Evolutionary conservation across 2,329 filamentous ascomycete species (phyloP), one percentile per base, ranked within the genome.

Genomic region (Aspergillus candidus): DNA sequence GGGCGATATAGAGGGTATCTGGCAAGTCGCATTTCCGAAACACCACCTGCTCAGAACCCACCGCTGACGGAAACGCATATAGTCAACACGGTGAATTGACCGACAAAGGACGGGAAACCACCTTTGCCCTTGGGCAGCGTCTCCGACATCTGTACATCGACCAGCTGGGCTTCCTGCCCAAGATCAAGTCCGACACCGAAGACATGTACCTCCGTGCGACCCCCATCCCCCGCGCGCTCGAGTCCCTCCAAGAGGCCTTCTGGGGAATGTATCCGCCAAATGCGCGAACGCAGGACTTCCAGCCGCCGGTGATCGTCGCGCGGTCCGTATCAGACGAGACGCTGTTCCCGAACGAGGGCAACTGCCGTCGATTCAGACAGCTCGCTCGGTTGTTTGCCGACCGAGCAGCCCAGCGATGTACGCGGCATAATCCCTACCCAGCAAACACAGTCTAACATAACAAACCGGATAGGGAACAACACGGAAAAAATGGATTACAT

Each of bases 401-500:
- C 58, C 76, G 84, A 34, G 77, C 86, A 5, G 84, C 85, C 7
- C 75, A 80, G 32, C 76, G 79, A 58, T 90, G 86, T 72, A 63
- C 48, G 53, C 18, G 30, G 17, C 7, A 11, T 27, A 10, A 11
- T 4, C n/a, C 11, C n/a, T 18, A 11, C 17, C 12, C 14, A 15
- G 29, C 34, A 4, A 32, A 35, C 22, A 11, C 17, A n/a, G 11
- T 14, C 2, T 34, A 15, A 33, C 43, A 34, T n/a, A 5, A 27
- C 17, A 38, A 39, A 13, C 8, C 5, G 10, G 34, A 14, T 44
- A 71, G 68, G 68, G 85, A 90, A 91, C 61, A 69, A 76, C 31
- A 80, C 84, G 0, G 76, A 83, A 11, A 87, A 97, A 47, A 91
- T 97, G 83, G 77, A 78, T 29, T 90, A 94, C 62, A 71, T 96